Base-by-base conservation (phyloP, 2,329 filamentous ascomycete species). In the Colletotrichum lindemuthianum region DNA sequence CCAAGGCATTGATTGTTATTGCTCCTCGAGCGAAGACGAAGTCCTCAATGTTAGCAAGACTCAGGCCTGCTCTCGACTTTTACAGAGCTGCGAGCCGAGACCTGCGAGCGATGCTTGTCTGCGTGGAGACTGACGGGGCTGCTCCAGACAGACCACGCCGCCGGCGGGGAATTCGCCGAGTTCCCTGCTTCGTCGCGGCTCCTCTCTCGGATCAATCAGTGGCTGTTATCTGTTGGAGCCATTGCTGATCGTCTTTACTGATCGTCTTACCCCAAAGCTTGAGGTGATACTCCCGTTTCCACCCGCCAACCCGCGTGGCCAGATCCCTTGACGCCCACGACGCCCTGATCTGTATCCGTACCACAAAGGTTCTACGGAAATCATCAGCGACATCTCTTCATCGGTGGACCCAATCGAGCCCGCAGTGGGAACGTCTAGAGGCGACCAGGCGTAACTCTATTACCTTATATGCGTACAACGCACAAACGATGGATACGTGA, bases 241-340 rank as follows among this genome's bases (percentile, higher is more conserved):
- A n/a, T 10, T 12, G 11, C 9, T 34, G 24, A n/a, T 41, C 45
- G 10, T 43, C 53, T 15, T 44, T 24, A 24, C 24, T 24, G 13
- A 58, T 52, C 33, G 6, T 64, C 16, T 65, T 65, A 65, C 61
- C 39, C 61, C 57, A 60, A 65, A 15, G 61, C 51, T 65, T 65
- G 61, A 65, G 58, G 61, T 56, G 50, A 64, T 64, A 40, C 43
- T 50, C 4, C 12, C 16, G 41, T 8, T 34, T 12, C 16, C 39
- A 16, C 44, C 24, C 24, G 24, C 24, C 24, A 24, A 5, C 24
- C 24, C 24, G 24, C 24, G 24, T 24, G 11, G 40, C 39, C 12
- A 34, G 24, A 48, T 32, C n/a, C 45, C 33, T 32, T 32, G 11
- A 6, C 45, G 10, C 11, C 11, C 45, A 43, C 32, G 11, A 32